Conservation (phyloP, 1,284 basidiomycete species). For the Limonomyces culmigenus region DNA sequence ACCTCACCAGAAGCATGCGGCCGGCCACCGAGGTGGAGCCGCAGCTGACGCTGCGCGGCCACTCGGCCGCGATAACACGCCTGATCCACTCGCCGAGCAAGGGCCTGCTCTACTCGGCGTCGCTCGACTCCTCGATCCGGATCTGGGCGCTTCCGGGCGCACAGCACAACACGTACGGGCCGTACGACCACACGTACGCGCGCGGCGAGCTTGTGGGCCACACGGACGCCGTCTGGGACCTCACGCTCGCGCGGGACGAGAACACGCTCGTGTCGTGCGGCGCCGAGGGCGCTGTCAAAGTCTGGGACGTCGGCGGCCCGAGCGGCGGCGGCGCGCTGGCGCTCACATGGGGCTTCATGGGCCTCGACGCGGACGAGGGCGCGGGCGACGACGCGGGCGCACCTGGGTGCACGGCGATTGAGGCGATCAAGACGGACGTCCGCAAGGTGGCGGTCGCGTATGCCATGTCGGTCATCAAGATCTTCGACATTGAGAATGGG, state of each 20-base stretch:
- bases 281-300: slow-evolving; percentile 83
- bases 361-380: slow-evolving; percentile 33
- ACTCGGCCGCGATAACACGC: slow-evolving; percentile 83
- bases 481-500: slow-evolving; percentile 80
- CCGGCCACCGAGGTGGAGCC: slow-evolving; percentile 74
- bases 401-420: slow-evolving; percentile 70
- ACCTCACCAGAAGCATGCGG: slow-evolving; percentile 26
- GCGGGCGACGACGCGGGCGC: slow-evolving; percentile 30
- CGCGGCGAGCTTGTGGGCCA: slow-evolving; percentile 79
- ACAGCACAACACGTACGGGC: slow-evolving; percentile 70
- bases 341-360: slow-evolving; percentile 68
- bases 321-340: slow-evolving; percentile 41
- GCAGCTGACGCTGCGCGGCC: slow-evolving; percentile 82
- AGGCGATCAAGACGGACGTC: slow-evolving; percentile 62
- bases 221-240: slow-evolving; percentile 91
- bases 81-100: slow-evolving; percentile 70
- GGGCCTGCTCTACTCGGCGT: slow-evolving; percentile 76
- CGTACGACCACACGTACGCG: slow-evolving; percentile 67
- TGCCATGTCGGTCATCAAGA: slow-evolving; percentile 76
- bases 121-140: slow-evolving; percentile 84
- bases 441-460: slow-evolving; percentile 84
- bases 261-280: slow-evolving; percentile 76
- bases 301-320: slow-evolving; percentile 72
- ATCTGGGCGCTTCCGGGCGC: slow-evolving; percentile 72
- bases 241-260: slow-evolving; percentile 64